Conservation (phyloP, 768 basidiomycete genomes). For the Rhodocollybia butyracea region DNA sequence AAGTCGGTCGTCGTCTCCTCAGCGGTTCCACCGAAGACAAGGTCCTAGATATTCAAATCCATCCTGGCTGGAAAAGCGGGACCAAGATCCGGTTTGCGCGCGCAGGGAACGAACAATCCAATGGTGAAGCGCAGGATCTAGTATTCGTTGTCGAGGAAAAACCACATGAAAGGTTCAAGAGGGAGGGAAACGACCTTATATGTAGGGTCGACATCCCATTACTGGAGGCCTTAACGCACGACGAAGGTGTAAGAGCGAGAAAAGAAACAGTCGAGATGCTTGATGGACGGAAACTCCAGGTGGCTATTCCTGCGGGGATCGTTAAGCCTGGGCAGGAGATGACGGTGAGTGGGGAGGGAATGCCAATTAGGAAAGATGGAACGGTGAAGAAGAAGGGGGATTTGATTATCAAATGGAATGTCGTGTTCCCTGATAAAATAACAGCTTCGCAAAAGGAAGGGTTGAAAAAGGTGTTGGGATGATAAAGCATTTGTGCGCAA, state of each 20-base stretch:
- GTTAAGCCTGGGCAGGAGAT: slow-evolving; percentile 79
- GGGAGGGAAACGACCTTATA: slow-evolving; percentile 80
- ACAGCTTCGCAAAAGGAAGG: slow-evolving; percentile 79
- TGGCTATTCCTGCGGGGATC: slow-evolving; percentile 61
- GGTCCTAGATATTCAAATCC: slow-evolving; percentile 74
- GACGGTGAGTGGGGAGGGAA: slow-evolving; percentile 73
- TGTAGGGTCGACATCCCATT: slow-evolving; percentile 63
- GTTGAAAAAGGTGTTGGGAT: slow-evolving; percentile 62
- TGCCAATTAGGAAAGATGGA: slow-evolving; percentile 87
- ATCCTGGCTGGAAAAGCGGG: slow-evolving; percentile 94
- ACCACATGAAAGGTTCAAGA: slow-evolving; percentile 69
- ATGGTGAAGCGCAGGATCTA: slow-evolving; percentile 79
- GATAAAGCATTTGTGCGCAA: slow-evolving; percentile 5
- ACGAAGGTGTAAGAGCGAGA: slow-evolving; percentile 24
- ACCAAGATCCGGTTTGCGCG: slow-evolving; percentile 90
- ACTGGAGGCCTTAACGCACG: slow-evolving; percentile 77
- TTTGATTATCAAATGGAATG: slow-evolving; percentile 77
- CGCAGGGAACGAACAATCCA: slow-evolving; percentile 75
- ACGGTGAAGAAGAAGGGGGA: slow-evolving; percentile 75
- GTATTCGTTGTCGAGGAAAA: slow-evolving; percentile 98
- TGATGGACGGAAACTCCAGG: slow-evolving; percentile 76
- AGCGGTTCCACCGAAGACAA: slow-evolving; percentile 80
- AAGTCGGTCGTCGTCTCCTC: slow-evolving; percentile 73
- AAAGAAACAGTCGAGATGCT: slow-evolving; percentile 65
- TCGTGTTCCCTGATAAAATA: slow-evolving; percentile 78